phyloP scores from a whole-genome alignment of 2,329 filamentous ascomycete species.

The Exophiala lecanii-corni region DNA sequence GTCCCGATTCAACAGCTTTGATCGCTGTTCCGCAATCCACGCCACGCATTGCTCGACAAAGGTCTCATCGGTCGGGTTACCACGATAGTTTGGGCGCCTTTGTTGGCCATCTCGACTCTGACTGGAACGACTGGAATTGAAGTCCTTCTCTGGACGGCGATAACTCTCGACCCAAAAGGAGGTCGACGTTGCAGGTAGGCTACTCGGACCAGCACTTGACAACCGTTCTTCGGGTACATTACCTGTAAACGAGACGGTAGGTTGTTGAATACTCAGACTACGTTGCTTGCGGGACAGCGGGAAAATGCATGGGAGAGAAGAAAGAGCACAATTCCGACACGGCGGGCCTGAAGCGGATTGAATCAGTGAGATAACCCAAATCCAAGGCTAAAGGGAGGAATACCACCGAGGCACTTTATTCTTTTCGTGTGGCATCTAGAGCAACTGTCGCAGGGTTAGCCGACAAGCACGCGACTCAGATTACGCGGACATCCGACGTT shows the following conservation, averaged over 20 bases:
- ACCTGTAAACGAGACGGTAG: conserved; percentile 1
- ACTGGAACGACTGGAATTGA: conserved; percentile 19
- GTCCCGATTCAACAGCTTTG: conserved; percentile 6
- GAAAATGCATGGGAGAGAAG: conserved; percentile 11
- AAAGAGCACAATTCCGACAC: conserved; percentile 14
- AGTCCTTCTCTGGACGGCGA: conserved; percentile 20
- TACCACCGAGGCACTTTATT: conserved; percentile 16
- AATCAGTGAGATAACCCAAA: neutral
- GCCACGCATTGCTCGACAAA: conserved; percentile 14
- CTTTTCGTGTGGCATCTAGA: conserved; percentile 17
- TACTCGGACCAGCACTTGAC: neutral
- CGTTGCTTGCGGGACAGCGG: conserved; percentile 6
- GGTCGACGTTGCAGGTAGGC: neutral
- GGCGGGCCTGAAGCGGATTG: conserved; percentile 4
- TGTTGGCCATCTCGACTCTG: conserved; percentile 4
- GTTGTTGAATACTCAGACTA: conserved; percentile 6
- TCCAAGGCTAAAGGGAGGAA: neutral
- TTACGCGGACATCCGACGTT: no score
- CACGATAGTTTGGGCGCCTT: conserved; percentile 11
- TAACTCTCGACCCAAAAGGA: conserved; percentile 3
- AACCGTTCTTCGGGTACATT: neutral
- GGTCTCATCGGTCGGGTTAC: conserved; percentile 11
- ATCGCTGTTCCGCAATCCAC: conserved; percentile 9
- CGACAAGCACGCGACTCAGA: neutral
- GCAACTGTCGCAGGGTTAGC: conserved; percentile 4